These are phyloP conservation scores for Alternaria ventricosa DNA, from an alignment of 2,329 filamentous ascomycete species.

Conservation along the genomic window DNA sequence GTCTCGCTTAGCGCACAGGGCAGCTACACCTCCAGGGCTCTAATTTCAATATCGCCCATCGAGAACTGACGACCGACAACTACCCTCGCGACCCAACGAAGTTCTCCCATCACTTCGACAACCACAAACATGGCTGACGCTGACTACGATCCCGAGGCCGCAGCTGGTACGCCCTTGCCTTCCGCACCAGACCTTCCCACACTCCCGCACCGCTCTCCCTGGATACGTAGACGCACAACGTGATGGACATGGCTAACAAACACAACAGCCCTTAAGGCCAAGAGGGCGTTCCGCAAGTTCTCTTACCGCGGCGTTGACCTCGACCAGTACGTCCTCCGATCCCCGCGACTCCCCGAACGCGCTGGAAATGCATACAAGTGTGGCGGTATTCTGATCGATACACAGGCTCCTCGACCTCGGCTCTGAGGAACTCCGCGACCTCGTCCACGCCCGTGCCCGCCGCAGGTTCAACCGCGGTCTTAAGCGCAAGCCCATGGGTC, in stretches of 20 bases:
- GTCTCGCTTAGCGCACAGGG: conserved; percentile 12
- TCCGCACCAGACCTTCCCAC: conserved; percentile 15
- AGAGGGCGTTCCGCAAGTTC: conserved; percentile 99
- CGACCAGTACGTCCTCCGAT: conserved; percentile 79
- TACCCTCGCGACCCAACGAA: conserved; percentile 44
- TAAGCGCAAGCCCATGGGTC: conserved; percentile 99
- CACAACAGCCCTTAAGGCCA: conserved; percentile 91
- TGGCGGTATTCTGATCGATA: conserved; percentile 26
- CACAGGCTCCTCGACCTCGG: conserved; percentile 95
- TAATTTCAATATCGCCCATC: conserved; percentile 2
- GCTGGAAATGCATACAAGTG: neutral
- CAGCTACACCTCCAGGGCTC: conserved; percentile 8
- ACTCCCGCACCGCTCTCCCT: conserved; percentile 11
- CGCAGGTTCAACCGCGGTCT: conserved; percentile 99
- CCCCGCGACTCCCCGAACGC: neutral
- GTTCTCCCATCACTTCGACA: conserved; percentile 52
- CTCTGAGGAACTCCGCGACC: conserved; percentile 98
- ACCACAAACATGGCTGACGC: conserved; percentile 82
- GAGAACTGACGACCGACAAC: conserved; percentile 33
- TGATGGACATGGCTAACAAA: conserved; percentile 35
- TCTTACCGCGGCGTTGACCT: conserved; percentile 99
- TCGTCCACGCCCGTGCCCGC: conserved; percentile 98
- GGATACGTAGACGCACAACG: conserved; percentile 4
- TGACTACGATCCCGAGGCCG: conserved; percentile 71
- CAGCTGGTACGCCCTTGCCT: conserved; percentile 68